Evolutionary conservation across 1,284 basidiomycete genomes (phyloP).

Genomic region (Microbotryum lychnidis-dioicae): DNA sequence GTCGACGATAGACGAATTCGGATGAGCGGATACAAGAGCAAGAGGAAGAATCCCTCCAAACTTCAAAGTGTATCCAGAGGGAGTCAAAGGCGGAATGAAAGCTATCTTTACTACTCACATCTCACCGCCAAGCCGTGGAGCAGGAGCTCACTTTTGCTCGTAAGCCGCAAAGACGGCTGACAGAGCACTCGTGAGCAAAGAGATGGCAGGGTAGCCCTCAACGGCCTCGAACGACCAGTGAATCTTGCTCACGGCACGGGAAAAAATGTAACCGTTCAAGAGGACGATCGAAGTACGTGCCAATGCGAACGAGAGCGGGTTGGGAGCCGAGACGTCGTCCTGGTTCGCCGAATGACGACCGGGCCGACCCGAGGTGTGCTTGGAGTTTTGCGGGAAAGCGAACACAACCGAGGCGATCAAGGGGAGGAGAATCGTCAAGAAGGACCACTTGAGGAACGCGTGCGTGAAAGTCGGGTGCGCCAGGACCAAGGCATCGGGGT

Average conservation of each 20-base stretch:
- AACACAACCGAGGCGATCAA: constrained; percentile 15
- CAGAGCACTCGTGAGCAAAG: neutral
- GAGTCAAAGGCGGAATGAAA: no score
- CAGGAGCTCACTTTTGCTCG: no score
- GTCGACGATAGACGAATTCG: no score
- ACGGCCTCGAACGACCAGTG: constrained; percentile 1
- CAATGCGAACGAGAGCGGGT: constrained; percentile 19
- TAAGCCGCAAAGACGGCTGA: no score
- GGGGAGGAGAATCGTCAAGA: constrained; percentile 18
- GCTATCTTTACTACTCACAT: no score
- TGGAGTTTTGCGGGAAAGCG: constrained; percentile 12
- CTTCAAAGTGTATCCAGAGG: no score
- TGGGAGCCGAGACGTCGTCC: constrained; percentile 13
- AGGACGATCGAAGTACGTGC: constrained; percentile 18
- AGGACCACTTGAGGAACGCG: constrained; percentile 13
- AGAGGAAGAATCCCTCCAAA: no score
- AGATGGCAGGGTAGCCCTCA: neutral
- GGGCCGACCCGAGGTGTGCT: neutral
- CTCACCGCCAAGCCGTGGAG: no score
- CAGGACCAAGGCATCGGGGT: constrained; percentile 22
- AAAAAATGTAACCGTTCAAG: constrained; percentile 18
- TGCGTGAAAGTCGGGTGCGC: constrained; percentile 19
- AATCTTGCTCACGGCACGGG: neutral
- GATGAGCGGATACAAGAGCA: no score
- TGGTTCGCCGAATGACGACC: neutral